Evolutionary conservation across 306 rosid genomes (phyloP), one percentile per base, ranked within the genome.

Genomic region (Lotus japonicus): DNA sequence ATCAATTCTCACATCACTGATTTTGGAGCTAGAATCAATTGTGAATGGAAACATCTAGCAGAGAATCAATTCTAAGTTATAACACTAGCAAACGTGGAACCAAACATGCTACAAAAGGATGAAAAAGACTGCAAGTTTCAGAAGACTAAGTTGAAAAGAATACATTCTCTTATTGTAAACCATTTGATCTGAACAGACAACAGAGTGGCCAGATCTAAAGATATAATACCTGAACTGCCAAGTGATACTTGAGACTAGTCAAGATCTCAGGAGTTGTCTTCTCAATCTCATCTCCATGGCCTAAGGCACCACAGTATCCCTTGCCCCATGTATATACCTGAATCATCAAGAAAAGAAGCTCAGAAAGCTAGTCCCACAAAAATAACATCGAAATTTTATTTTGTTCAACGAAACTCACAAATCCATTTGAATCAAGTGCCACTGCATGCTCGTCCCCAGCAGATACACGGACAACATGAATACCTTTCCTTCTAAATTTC

Each of bases 381-480:
- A 39, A 57, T 14, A 49, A 58, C 70, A 54, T 5, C 33, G 62
- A 45, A 68, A 63, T 17, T 18, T 48, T 31, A 39, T 75, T 4
- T 16, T 35, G 71, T n/a, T 5, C 4, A 18, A 35, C 16, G 57
- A 74, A 75, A 92, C 98, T 86, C 60, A 90, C 97, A 63, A 59
- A 64, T 77, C 98, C 98, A 77, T 80, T 84, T 58, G 97, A 92
- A 78, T 90, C 98, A 77, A 90, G 90, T 35, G 98, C 98, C 71
- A 86, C 92, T 0, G 88, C 98, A 82, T 92, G 98, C 89, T 90
- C 94, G 6, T 92, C 91, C 35, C 98, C 97, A 23, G 98, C 97
- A 38, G 94, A 88, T 63, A 92, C 98, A 15, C 83, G 85, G 57
- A 92, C 87, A 16, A 92, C 70, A 66, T 89, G 95, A 77, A 84